Percentiles rank a stretch among this genome's conserved stretches.
Evolutionary conservation across 805 yeast species (phyloP).

Genomic region (Pichia kluyveri): DNA sequence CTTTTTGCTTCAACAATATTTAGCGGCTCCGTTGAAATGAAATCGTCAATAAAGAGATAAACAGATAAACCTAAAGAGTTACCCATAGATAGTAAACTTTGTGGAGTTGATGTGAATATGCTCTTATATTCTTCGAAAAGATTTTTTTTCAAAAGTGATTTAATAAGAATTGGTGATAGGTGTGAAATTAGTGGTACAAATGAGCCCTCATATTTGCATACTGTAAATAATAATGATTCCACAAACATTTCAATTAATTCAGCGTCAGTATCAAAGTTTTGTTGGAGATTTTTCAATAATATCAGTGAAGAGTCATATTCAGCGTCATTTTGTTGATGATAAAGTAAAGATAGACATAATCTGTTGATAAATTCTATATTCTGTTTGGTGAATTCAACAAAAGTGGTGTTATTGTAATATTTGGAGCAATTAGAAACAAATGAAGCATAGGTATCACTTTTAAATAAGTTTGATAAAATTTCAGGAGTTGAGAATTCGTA

Average conservation of each 20-base stretch:
- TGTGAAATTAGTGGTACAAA: conserved; percentile 2
- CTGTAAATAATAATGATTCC: conserved; percentile 3
- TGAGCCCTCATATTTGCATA: conserved; percentile 1
- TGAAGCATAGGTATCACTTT: conserved; percentile 10
- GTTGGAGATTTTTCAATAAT: conserved; percentile 17
- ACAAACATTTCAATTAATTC: conserved; percentile 11
- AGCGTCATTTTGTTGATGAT: not conserved
- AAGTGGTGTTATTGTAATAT: conserved; percentile 16
- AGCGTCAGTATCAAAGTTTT: conserved; percentile 8
- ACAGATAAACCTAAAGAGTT: conserved; percentile 19
- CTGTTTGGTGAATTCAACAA: conserved; percentile 11
- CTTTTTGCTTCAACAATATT: not conserved
- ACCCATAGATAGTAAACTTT: conserved; percentile 11
- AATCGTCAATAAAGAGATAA: conserved; percentile 8
- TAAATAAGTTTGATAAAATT: conserved; percentile 27
- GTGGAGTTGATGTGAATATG: conserved; percentile 7
- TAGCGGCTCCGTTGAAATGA: too few species aligned
- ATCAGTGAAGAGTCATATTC: not conserved
- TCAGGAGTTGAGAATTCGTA: conserved; percentile 28
- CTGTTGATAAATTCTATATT: conserved; percentile 11
- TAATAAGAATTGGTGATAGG: not conserved
- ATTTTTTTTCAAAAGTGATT: not conserved
- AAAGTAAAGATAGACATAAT: conserved; percentile 5
- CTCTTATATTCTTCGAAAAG: conserved; percentile 1
- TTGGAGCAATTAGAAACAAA: conserved; percentile 18